Evolutionary conservation across 306 rosid genomes (phyloP), one percentile per base, ranked within the genome.

Genomic region (Pyrus bretschneideri): DNA sequence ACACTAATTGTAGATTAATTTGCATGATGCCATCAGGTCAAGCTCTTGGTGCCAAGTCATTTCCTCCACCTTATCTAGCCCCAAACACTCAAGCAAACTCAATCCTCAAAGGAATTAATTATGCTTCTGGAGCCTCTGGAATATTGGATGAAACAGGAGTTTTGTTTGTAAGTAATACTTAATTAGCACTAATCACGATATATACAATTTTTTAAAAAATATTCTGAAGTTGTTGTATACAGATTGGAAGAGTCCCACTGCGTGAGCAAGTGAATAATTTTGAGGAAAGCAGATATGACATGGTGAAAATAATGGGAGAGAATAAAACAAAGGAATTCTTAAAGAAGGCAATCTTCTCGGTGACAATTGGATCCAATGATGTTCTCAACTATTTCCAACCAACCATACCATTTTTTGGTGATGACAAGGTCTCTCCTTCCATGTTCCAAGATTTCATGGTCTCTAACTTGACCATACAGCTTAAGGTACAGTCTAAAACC

Each of bases 51-150:
- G 86, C 80, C 45, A 74, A 79, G 73, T 83, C 86, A 60, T 88
- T 85, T 81, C 89, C 91, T 18, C 89, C 84, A n/a, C 89, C 91
- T 33, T 88, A 81, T 76, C 77, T 88, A 4, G 89, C 91, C 14
- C 91, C 91, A 77, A 78, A 77, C 49, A 64, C 86, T 33, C 18
- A 69, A 79, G 62, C 66, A 25, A 80, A 80, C 52, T 79, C 86
- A 38, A 14, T 79, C 69, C 13, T 64, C 3, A 67, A 57, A 68
- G 91, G 91, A 74, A 81, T 88, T 10, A 88, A 88, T 58, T 88
- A 85, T 75, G 91, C 89, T 46, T 85, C 89, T 5, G 89, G 87
- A 54, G 89, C 89, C 72, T 83, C 87, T 9, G 89, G 89, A 69
- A 83, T 88, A 69, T 31, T 88, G 25, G 87, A 85, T 27, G 55